Conservation (phyloP, 2,329 filamentous ascomycete species). For the Apiospora koreana region DNA sequence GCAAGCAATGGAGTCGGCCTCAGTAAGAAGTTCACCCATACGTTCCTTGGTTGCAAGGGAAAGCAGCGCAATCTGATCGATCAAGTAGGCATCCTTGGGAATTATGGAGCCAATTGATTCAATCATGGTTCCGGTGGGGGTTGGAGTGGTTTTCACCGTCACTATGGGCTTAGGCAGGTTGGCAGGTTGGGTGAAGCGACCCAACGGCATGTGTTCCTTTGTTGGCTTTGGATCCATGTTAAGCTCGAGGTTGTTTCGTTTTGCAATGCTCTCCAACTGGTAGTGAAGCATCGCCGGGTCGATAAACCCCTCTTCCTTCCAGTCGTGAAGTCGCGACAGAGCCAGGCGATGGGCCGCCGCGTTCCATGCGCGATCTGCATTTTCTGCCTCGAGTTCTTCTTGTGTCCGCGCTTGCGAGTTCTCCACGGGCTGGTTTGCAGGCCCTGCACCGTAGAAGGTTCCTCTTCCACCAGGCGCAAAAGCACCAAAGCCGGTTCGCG, state of each 20-base stretch:
- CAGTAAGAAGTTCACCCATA: slow-evolving; percentile 73
- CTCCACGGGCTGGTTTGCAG: slow-evolving; percentile 64
- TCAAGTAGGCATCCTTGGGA: slow-evolving; percentile 72
- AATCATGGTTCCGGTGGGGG: slow-evolving; percentile 62
- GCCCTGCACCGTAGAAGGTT: slow-evolving; percentile 65
- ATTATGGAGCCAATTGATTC: slow-evolving; percentile 69
- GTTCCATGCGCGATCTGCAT: slow-evolving; percentile 65
- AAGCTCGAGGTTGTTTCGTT: slow-evolving; percentile 57
- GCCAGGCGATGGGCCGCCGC: slow-evolving; percentile 64
- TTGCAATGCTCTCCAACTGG: slow-evolving; percentile 59
- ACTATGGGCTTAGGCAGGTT: slow-evolving; percentile 54
- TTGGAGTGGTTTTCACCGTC: slow-evolving; percentile 55
- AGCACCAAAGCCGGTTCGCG: slow-evolving; percentile 54
- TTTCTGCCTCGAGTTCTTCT: slow-evolving; percentile 65
- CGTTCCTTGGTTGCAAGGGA: slow-evolving; percentile 83
- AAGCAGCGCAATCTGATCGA: slow-evolving; percentile 80
- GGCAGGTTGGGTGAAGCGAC: slow-evolving; percentile 49
- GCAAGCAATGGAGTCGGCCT: slow-evolving; percentile 69
- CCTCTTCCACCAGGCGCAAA: slow-evolving; percentile 56
- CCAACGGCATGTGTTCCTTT: slow-evolving; percentile 42
- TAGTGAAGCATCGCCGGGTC: slow-evolving; percentile 61
- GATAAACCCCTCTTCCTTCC: slow-evolving; percentile 70
- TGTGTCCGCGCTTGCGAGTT: slow-evolving; percentile 49
- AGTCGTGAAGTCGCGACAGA: slow-evolving; percentile 64
- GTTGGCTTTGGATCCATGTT: slow-evolving; percentile 54